Evolutionary conservation across 2,329 filamentous ascomycete species (phyloP), one percentile per base, ranked within the genome.

Genomic region (Emergomyces africanus): DNA sequence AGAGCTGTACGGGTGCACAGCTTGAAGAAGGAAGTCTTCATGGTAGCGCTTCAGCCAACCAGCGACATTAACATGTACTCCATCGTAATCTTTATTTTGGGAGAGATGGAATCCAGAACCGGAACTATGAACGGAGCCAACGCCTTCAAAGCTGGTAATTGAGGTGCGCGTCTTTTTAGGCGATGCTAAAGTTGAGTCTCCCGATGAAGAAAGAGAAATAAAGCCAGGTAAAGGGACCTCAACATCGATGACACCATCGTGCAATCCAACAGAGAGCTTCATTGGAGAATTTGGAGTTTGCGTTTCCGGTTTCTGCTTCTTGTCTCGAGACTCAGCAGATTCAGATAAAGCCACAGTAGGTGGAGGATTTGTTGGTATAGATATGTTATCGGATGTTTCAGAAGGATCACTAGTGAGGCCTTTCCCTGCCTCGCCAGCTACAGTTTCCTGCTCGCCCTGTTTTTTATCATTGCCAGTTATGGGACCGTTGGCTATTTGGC

Each of bases 201-300:
- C 77, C 58, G 65, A 81, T 54, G 66, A 79, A 64, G 64, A 75
- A 46, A 75, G 72, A 62, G 69, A 77, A 58, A 75, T 74, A 71
- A 78, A 78, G 10, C 78, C 79, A 46, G 79, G 78, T 23, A 83
- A 69, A 2, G 79, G 78, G 51, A 83, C 76, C 60, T 83, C 80
- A 55, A 84, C 80, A 64, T 84, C 81, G 35, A 84, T 79, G n/a
- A 83, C 77, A 1, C 81, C 81, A 63, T 84, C 81, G 33, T 79
- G 60, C 18, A 61, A 55, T 37, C 80, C 79, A n/a, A 82, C 78
- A 0, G 78, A 81, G 23, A 82, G 65, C 64, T 80, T 81, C 57
- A 82, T 64, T 9, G 74, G 75, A 12, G 76, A 75, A 49, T 78
- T 76, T 51, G 75, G 69, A 6, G 64, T 61, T 59, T 72, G 66